Evolutionary conservation across 2,329 filamentous ascomycete species (phyloP), one percentile per base, ranked within the genome.

Genomic region (Neofusicoccum cordaticola): DNA sequence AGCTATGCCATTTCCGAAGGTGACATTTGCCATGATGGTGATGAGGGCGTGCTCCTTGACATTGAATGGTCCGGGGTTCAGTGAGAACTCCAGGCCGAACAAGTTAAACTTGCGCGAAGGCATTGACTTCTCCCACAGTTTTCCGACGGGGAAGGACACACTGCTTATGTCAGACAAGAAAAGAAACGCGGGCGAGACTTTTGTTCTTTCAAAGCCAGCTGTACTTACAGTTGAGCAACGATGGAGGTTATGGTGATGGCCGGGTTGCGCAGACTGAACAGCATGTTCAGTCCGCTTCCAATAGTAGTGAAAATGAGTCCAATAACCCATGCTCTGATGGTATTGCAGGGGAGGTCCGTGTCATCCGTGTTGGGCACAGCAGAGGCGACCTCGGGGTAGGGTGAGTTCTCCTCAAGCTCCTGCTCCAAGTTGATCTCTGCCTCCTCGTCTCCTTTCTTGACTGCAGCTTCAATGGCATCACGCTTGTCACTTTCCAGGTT

Each of bases 1-100:
- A 1, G 89, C 88, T 69, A 92, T 92, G 3, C 88, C 88, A 5
- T 76, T 70, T 6, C 71, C 70, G 41, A 73, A 74, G 7, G 70
- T 70, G 27, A 73, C 73, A 72, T 87, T 87, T 2, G 85, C 86
- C 86, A 88, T 88, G 72, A 86, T 83, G 31, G 86, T 84, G 68
- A 87, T 86, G 41, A 87, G 77, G 53, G 85, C 83, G 69, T 87
- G 85, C 71, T 88, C 85, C 77, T 87, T 88, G 73, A 82, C 83
- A 74, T 86, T 88, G 76, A 87, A 88, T 13, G 81, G 83, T 13
- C 85, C 84, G 0, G 85, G 75, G 81, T 82, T 82, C 19, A 87
- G 75, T 68, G 27, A 51, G 27, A 51, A 65, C 15, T 51, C 39
- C 13, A 52, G 13, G 8, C 63, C 44, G 27, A 58, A 51, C 22